Conservation (phyloP, 2,329 filamentous ascomycete species). For the Chaetoscypha palmicola region DNA sequence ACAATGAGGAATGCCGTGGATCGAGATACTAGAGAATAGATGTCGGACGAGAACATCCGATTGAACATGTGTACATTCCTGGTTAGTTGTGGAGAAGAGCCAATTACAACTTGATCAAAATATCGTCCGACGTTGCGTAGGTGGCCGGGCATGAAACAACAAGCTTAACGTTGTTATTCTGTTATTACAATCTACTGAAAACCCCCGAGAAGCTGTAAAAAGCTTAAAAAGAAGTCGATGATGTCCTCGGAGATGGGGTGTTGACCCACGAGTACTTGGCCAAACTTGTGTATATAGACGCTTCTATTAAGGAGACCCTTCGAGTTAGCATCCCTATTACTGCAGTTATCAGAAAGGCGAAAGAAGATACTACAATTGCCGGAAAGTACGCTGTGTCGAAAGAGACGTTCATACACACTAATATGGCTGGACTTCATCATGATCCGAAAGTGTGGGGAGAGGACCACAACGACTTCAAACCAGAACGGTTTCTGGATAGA, state of each 20-base stretch:
- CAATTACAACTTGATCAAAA: too few species aligned
- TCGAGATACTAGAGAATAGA: slow-evolving; percentile 53
- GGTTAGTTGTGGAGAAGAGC: too few species aligned
- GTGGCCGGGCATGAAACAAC: slow-evolving; percentile 62
- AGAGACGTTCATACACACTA: slow-evolving; percentile 41
- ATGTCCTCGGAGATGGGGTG: slow-evolving; percentile 38
- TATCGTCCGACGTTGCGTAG: neutral
- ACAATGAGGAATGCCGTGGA: slow-evolving; percentile 62
- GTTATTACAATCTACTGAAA: slow-evolving; percentile 43
- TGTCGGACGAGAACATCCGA: slow-evolving; percentile 54
- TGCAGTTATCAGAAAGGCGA: slow-evolving; percentile 40
- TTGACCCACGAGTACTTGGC: slow-evolving; percentile 40
- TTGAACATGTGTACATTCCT: slow-evolving; percentile 66
- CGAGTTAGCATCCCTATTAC: slow-evolving; percentile 36
- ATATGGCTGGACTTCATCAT: slow-evolving; percentile 49
- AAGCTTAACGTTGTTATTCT: slow-evolving; percentile 41
- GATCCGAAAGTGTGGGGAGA: slow-evolving; percentile 59
- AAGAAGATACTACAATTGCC: neutral
- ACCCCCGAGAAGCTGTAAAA: slow-evolving; percentile 38
- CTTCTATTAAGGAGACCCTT: slow-evolving; percentile 58
- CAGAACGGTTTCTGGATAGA: slow-evolving; percentile 65
- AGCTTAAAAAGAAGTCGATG: slow-evolving; percentile 45
- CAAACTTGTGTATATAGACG: slow-evolving; percentile 56
- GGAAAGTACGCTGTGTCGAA: slow-evolving; percentile 28
- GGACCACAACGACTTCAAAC: slow-evolving; percentile 57